Percentiles rank a stretch among this genome's conserved stretches.
Conservation (phyloP, 2,329 filamentous ascomycete species). For the Neurospora sp. region DNA sequence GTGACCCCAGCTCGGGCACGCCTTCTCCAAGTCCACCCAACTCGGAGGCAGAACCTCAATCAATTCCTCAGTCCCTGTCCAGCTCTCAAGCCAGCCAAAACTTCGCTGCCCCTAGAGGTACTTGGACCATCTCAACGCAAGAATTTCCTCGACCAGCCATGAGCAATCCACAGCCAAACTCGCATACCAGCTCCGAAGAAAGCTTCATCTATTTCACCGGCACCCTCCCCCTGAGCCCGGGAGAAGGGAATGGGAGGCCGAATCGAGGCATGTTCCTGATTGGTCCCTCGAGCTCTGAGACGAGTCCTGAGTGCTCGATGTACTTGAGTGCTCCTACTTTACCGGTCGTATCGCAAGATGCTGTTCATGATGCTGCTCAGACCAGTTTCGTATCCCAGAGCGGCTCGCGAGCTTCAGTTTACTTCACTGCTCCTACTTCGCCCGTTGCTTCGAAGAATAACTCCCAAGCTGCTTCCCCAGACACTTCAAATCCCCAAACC, state of each 20-base stretch:
- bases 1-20: background rate
- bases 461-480: background rate
- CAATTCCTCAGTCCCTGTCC: background rate
- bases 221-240: background rate
- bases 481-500: too few species aligned
- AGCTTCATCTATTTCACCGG: background rate
- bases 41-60: background rate
- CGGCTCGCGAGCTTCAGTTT: background rate
- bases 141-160: background rate
- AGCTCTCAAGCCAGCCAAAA: background rate
- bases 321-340: background rate
- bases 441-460: background rate
- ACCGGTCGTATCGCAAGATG: accelerated
- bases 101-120: background rate
- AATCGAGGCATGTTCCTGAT: background rate
- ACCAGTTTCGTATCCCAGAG: background rate
- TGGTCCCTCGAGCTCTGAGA: background rate
- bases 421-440: background rate
- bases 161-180: background rate
- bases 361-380: background rate
- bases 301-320: background rate
- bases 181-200: background rate
- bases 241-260: too few species aligned
- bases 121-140: background rate
- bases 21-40: background rate